These are phyloP conservation scores for Senna siamea DNA, from an alignment of 306 rosid genomes.

Conservation along the genomic window DNA sequence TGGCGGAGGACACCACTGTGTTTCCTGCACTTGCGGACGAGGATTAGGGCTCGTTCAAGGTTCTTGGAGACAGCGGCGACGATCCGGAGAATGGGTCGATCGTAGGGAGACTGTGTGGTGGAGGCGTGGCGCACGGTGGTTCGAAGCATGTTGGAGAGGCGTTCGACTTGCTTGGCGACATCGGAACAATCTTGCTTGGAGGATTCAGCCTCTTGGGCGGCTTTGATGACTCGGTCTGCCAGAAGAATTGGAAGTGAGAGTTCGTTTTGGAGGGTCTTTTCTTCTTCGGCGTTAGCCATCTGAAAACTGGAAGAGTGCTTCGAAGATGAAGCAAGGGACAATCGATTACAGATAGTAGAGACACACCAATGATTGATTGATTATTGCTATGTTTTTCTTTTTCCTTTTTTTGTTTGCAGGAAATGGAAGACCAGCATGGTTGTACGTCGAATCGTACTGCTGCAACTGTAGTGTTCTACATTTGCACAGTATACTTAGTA, in stretches of 20 bases:
- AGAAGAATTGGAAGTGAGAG: constrained; percentile 61
- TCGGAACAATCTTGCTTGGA: constrained; percentile 63
- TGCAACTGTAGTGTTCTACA: too few relatives aligned
- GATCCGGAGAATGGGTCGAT: constrained; percentile 71
- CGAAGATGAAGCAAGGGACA: too few relatives aligned
- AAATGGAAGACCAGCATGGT: too few relatives aligned
- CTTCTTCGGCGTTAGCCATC: constrained; percentile 53
- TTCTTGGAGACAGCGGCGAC: constrained; percentile 59
- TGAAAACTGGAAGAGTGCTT: too few relatives aligned
- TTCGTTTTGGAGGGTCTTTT: constrained; percentile 57
- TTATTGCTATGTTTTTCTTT: too few relatives aligned
- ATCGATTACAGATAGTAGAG: too few relatives aligned
- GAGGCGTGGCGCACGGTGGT: constrained; percentile 55
- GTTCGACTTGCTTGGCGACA: constrained; percentile 59
- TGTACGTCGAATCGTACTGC: too few relatives aligned
- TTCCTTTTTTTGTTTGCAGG: too few relatives aligned
- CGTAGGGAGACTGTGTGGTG: constrained; percentile 60
- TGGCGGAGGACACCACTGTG: constrained; percentile 75
- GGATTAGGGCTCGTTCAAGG: constrained; percentile 59
- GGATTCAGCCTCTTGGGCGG: constrained; percentile 70
- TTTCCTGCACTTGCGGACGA: constrained; percentile 62
- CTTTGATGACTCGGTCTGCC: constrained; percentile 65
- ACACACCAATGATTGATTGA: not conserved
- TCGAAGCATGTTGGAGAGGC: constrained; percentile 68
- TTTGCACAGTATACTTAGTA: too few relatives aligned